Conservation (phyloP, 163 green algal species). For the Scenedesmus sp. region DNA sequence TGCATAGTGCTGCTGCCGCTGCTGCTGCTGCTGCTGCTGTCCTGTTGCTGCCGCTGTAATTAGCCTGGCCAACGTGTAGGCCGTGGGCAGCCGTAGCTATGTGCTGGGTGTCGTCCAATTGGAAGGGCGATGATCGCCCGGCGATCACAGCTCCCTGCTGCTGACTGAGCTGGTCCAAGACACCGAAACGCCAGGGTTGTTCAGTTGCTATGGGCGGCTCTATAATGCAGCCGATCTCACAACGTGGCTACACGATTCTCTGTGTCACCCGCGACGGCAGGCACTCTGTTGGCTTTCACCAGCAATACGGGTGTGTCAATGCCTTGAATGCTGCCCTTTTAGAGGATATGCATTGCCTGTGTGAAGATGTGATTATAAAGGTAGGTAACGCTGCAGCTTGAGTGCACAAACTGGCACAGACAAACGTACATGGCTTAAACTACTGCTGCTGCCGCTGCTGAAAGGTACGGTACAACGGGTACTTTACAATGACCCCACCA, state of each 20-base stretch:
- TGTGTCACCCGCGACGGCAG: too few species aligned
- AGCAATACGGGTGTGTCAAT: background rate
- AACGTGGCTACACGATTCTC: background rate
- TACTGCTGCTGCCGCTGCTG: background rate
- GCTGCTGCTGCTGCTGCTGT: background rate
- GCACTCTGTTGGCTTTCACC: background rate
- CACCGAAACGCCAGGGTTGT: constrained; percentile 5
- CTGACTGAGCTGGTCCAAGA: background rate
- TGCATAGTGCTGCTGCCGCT: background rate
- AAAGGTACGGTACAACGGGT: too few species aligned
- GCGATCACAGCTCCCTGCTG: background rate
- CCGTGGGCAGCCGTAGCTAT: background rate
- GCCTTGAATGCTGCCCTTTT: background rate
- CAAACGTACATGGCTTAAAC: too few species aligned
- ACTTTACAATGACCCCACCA: too few species aligned
- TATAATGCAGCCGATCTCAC: background rate
- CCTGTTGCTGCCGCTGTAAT: too few species aligned
- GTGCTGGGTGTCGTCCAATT: too few species aligned
- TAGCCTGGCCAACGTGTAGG: background rate
- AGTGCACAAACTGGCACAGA: too few species aligned
- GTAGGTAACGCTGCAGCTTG: too few species aligned
- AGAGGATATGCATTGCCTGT: background rate
- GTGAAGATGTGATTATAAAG: too few species aligned
- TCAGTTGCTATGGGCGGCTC: background rate
- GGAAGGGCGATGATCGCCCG: too few species aligned